Base-by-base conservation (phyloP, 2,329 filamentous ascomycete genomes). In the Cercospora janseana region DNA sequence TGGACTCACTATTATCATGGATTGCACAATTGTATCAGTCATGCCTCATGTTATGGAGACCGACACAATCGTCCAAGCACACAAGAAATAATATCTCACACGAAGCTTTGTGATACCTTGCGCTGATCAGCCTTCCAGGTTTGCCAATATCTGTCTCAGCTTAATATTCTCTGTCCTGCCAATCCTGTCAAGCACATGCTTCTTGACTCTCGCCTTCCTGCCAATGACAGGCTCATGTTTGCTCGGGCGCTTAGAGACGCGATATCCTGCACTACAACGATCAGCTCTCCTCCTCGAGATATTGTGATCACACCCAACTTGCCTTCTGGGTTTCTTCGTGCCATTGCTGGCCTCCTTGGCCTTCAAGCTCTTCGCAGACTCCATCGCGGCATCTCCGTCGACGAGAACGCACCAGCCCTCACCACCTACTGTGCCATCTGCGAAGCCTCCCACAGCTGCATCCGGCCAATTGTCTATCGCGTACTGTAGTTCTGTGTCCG, bases 361-460 rank as follows among this genome's bases (percentile, higher is more conserved):
- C 0, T 18, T 9, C 20, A 46, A 46, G 28, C 21, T 38, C 43
- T 37, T 46, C 13, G 75, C 79, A 29, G 69, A 75, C 63, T 73
- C 75, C 61, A 86, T 61, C 1, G 80, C 83, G 64, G 69, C 73
- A 59, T 91, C 87, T 0, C 89, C 89, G 69, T 95, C 88, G 8
- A 94, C 87, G 35, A 95, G 75, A 18, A 95, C 86, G 70, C 89
- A 95, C 87, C 88, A 94, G 1, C 89, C 89, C 63, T 91, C 87
- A 42, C 73, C 70, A 6, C 87, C 87, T 65, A 21, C 83, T 82
- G 28, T 84, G 75, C 5, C 78, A 83, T 55, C 76, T 81, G 82
- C 77, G 2, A 77, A 87, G 29, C 76, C 86, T 32, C 88, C 85
- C 27, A 89, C 78, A 37, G 75, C 85, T 28, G 83, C 82, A 58